Evolutionary conservation across 306 rosid species (phyloP).

Genomic region (Abrus precatorius): DNA sequence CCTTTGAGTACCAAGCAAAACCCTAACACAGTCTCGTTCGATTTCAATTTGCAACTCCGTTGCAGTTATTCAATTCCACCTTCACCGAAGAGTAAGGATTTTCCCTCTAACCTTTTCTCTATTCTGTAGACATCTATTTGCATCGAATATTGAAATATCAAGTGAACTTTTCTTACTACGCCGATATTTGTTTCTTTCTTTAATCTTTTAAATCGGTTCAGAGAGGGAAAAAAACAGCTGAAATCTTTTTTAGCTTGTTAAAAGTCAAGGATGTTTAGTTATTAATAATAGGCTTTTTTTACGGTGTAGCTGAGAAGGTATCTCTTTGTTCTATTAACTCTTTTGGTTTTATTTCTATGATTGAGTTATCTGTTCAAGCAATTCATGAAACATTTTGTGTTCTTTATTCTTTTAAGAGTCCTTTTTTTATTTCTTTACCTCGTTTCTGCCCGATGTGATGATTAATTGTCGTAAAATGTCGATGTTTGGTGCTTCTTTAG

Average conservation of each 20-base stretch:
- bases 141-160: not conserved
- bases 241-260: not conserved
- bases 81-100: slow-evolving; percentile 25
- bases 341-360: not conserved
- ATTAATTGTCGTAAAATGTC: not conserved
- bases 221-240: not conserved
- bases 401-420: not conserved
- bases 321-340: not conserved
- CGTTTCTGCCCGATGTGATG: not conserved
- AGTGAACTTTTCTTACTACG: not conserved
- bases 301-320: not conserved
- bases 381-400: not conserved
- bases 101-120: not conserved
- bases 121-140: not conserved
- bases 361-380: not conserved
- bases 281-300: not conserved
- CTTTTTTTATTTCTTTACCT: not conserved
- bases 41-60: not conserved
- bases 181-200: not conserved
- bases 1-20: not conserved
- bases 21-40: slow-evolving; percentile 35
- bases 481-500: not conserved
- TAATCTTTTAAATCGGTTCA: not conserved
- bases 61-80: not conserved
- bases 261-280: too few species aligned